Evolutionary conservation across 495 filamentous ascomycete species (phyloP).

Genomic region (Glutinoglossum americanum): DNA sequence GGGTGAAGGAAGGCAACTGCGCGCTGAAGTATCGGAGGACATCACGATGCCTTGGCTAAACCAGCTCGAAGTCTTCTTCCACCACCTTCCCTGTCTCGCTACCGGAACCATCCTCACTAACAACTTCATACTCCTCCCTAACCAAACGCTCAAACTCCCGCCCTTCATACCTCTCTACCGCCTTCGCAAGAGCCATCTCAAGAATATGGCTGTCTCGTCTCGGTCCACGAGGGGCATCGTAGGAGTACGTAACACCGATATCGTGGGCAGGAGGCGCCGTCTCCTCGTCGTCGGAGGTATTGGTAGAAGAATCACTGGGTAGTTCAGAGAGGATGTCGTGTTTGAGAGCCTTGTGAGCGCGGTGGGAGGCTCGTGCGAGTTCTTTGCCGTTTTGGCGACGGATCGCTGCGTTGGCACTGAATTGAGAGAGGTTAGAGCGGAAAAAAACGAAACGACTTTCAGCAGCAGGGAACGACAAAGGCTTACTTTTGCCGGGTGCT

Average conservation of each 20-base stretch:
- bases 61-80: constrained; percentile 1
- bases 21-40: not conserved
- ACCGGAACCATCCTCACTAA: constrained; percentile 8
- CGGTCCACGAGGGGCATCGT: constrained; percentile 23
- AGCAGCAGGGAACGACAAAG: not conserved
- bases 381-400: constrained; percentile 1
- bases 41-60: not conserved
- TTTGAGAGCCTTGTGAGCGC: constrained; percentile 18
- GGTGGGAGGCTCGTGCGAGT: not conserved
- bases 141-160: constrained; percentile 33
- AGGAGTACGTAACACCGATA: constrained; percentile 24
- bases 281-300: constrained; percentile 17
- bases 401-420: constrained; percentile 1
- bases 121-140: constrained; percentile 35
- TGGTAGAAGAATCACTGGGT: constrained; percentile 11
- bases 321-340: constrained; percentile 16
- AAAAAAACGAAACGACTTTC: not conserved
- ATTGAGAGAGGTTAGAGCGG: not conserved
- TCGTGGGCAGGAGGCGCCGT: constrained; percentile 21
- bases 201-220: constrained; percentile 31
- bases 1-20: not conserved
- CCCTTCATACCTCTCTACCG: constrained; percentile 33
- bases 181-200: constrained; percentile 28
- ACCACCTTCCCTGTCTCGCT: not conserved
- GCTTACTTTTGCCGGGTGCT: not conserved